A percentile compares a stretch with the other conserved stretches of the same genome.
These are phyloP conservation scores for Trichoderma harzianum DNA, from an alignment of 2,329 filamentous ascomycete genomes.

Conservation along the genomic window DNA sequence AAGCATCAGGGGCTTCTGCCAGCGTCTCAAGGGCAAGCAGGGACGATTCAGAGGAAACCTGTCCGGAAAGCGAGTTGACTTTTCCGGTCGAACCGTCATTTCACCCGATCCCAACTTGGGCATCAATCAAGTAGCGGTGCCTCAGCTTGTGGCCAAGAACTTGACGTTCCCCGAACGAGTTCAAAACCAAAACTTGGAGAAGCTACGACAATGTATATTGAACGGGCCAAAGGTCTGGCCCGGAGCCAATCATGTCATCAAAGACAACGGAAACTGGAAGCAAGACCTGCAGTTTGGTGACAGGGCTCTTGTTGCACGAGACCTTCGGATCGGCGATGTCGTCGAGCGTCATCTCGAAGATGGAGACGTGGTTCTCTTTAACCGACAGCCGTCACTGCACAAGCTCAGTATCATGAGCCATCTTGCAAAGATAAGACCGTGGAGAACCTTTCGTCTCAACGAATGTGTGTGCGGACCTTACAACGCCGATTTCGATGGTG, in stretches of 20 bases:
- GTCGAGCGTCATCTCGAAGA: constrained; percentile 95
- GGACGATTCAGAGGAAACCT: constrained; percentile 95
- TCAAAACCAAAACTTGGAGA: constrained; percentile 79
- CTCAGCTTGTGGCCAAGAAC: constrained; percentile 88
- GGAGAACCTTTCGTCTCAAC: constrained; percentile 94
- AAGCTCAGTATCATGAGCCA: constrained; percentile 99
- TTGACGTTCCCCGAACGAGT: constrained; percentile 92
- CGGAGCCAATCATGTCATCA: constrained; percentile 77
- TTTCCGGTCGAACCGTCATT: constrained; percentile 95
- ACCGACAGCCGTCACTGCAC: constrained; percentile 94
- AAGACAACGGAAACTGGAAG: constrained; percentile 64
- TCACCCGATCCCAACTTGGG: constrained; percentile 92
- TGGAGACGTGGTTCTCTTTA: constrained; percentile 94
- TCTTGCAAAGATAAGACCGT: constrained; percentile 86
- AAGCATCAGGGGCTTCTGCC: constrained; percentile 87
- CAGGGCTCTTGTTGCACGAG: constrained; percentile 65
- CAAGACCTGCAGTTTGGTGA: constrained; percentile 74
- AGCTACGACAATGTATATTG: constrained; percentile 68
- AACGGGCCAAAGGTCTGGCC: constrained; percentile 80
- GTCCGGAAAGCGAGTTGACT: constrained; percentile 97
- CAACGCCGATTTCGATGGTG: constrained; percentile 98
- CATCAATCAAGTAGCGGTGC: constrained; percentile 91
- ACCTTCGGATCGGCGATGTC: constrained; percentile 77
- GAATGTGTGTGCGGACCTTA: constrained; percentile 98
- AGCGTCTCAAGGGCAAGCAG: constrained; percentile 94